Percentiles rank a stretch among this genome's conserved stretches.
These are phyloP conservation scores for Patellifolia procumbens DNA, from an alignment of 179 eudicot species.

Conservation along the genomic window DNA sequence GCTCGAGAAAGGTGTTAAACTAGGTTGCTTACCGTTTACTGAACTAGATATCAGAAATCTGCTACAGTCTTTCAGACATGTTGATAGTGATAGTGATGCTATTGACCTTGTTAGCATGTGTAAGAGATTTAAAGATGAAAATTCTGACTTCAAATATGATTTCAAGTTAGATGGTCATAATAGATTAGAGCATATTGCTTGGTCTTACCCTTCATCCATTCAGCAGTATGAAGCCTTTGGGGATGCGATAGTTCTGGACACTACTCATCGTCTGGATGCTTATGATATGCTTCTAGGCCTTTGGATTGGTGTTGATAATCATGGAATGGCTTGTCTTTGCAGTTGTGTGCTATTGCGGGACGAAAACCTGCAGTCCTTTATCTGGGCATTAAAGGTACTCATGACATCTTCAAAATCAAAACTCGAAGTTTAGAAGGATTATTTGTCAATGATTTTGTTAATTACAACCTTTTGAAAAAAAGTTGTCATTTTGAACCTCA, in stretches of 20 bases:
- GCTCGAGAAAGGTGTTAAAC: constrained; percentile 73
- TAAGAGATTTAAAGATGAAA: constrained; percentile 67
- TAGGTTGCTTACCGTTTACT: constrained; percentile 78
- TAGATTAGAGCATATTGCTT: constrained; percentile 71
- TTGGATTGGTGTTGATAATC: constrained; percentile 79
- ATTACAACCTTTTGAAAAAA: no score
- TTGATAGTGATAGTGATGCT: constrained; percentile 67
- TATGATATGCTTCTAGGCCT: constrained; percentile 84
- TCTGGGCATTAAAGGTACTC: constrained; percentile 76
- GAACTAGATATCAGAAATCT: constrained; percentile 71
- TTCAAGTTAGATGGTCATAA: constrained; percentile 69
- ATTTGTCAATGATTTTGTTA: no score
- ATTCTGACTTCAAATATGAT: constrained; percentile 62
- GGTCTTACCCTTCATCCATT: constrained; percentile 73
- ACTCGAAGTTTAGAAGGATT: not conserved
- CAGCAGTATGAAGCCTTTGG: constrained; percentile 63
- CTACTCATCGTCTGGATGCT: constrained; percentile 74
- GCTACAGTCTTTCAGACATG: constrained; percentile 67
- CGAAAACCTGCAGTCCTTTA: constrained; percentile 67
- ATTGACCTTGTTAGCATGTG: constrained; percentile 72
- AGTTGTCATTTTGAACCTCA: no score
- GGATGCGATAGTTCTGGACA: constrained; percentile 71
- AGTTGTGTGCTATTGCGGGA: constrained; percentile 74
- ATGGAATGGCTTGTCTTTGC: constrained; percentile 63
- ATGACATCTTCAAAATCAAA: not conserved